phyloP scores from a whole-genome alignment of 2,329 filamentous ascomycete genomes.

The Arthrobotrys iridis region DNA sequence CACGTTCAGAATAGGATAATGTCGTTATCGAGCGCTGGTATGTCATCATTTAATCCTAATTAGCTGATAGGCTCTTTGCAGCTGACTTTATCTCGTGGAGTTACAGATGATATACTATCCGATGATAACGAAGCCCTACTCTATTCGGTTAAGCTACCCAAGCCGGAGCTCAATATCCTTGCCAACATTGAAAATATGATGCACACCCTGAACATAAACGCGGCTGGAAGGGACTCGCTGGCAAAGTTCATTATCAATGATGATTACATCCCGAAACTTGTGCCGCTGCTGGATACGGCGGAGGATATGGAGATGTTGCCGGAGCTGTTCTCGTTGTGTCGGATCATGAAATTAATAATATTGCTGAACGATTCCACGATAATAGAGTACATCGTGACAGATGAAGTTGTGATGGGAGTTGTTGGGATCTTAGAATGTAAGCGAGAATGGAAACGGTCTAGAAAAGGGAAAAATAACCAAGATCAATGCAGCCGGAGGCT shows the following conservation, averaged over 20 bases:
- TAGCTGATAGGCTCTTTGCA: background rate
- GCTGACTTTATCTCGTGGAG: constrained; percentile 1
- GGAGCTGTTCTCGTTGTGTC: constrained; percentile 91
- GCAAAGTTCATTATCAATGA: constrained; percentile 86
- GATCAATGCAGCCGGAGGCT: too few species aligned
- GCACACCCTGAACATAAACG: constrained; percentile 78
- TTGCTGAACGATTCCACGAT: constrained; percentile 93
- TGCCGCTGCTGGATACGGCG: constrained; percentile 84
- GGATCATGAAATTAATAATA: constrained; percentile 97
- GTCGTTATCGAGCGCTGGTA: constrained; percentile 72
- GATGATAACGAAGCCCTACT: constrained; percentile 82
- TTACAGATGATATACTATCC: constrained; percentile 81
- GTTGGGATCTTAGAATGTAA: constrained; percentile 90
- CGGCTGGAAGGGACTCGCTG: constrained; percentile 81
- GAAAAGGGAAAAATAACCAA: constrained; percentile 6
- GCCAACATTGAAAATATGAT: constrained; percentile 85
- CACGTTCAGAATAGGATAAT: constrained; percentile 81
- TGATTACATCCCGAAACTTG: constrained; percentile 86
- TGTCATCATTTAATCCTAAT: constrained; percentile 53
- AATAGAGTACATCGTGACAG: constrained; percentile 91
- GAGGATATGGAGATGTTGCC: constrained; percentile 88
- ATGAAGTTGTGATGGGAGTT: constrained; percentile 87
- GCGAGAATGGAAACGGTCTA: constrained; percentile 55
- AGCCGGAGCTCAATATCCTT: constrained; percentile 82
- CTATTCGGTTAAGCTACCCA: constrained; percentile 77